Conservation (phyloP, 257 asterid species). For the Prunella vulgaris region DNA sequence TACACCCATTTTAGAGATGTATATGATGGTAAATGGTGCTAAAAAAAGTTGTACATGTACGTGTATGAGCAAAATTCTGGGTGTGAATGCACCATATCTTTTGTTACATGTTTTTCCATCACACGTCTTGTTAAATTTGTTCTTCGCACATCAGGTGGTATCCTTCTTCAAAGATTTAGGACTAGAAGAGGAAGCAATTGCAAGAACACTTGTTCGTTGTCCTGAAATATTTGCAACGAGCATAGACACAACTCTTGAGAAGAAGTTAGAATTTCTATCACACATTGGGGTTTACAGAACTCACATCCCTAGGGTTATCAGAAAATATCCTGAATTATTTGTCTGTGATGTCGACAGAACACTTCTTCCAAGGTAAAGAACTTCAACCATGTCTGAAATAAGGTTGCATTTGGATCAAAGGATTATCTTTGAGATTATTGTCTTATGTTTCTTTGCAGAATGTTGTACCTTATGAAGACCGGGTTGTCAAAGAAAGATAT, state of each 20-base stretch:
- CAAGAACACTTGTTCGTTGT: slow-evolving; percentile 65
- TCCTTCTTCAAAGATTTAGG: slow-evolving; percentile 70
- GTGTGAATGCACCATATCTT: too few species aligned
- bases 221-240: slow-evolving; percentile 79
- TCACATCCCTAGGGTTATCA: slow-evolving; percentile 68
- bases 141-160: too few species aligned
- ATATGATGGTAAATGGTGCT: too few species aligned
- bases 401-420: background rate
- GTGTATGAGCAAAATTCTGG: too few species aligned
- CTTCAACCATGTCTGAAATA: background rate
- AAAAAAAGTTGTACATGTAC: too few species aligned
- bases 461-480: slow-evolving; percentile 51
- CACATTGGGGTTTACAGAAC: slow-evolving; percentile 51
- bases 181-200: slow-evolving; percentile 59
- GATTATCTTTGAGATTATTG: background rate
- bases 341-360: slow-evolving; percentile 74
- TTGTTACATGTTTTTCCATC: too few species aligned
- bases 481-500: slow-evolving; percentile 71
- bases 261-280: slow-evolving; percentile 63
- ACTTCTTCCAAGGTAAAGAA: slow-evolving; percentile 70
- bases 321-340: slow-evolving; percentile 84
- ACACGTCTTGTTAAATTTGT: too few species aligned
- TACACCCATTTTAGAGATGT: too few species aligned
- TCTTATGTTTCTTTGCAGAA: slow-evolving; percentile 30
- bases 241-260: slow-evolving; percentile 63